Percentiles rank a stretch among this genome's conserved stretches.
Conservation (phyloP, 1,139 yeast species). For the Wickerhamiella pararugosa region DNA sequence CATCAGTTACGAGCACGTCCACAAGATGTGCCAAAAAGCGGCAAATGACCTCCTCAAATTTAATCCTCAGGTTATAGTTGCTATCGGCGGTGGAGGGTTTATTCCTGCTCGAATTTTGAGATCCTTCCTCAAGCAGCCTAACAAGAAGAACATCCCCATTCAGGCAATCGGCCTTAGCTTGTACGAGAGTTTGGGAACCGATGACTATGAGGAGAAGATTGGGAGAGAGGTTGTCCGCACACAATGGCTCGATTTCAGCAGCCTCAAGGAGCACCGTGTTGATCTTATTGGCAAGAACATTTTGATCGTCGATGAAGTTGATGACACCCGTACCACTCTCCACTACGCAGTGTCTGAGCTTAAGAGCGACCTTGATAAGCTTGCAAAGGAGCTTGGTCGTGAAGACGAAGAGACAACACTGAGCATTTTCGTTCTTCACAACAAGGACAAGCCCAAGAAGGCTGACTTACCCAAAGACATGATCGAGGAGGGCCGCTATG, state of each 20-base stretch:
- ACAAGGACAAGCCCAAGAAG: conserved; percentile 76
- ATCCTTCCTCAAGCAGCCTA: conserved; percentile 74
- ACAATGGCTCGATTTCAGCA: conserved; percentile 82
- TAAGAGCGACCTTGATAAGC: conserved; percentile 60
- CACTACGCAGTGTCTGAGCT: conserved; percentile 84
- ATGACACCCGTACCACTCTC: conserved; percentile 87
- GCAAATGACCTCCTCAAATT: conserved; percentile 49
- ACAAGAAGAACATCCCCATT: conserved; percentile 69
- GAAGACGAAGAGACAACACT: conserved; percentile 50
- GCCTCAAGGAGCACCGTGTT: conserved; percentile 40
- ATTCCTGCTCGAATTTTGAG: conserved; percentile 92
- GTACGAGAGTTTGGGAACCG: conserved; percentile 65
- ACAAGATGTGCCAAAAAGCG: conserved; percentile 78
- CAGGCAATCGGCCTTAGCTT: conserved; percentile 87
- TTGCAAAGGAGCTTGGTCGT: conserved; percentile 37
- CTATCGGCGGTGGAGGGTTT: conserved; percentile 89
- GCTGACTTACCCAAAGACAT: conserved; percentile 59
- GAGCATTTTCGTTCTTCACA: conserved; percentile 84
- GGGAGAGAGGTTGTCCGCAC: conserved; percentile 86
- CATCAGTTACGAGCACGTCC: conserved; percentile 84
- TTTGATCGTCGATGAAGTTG: conserved; percentile 84
- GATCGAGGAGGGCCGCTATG: conserved; percentile 53
- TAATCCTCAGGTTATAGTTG: conserved; percentile 78
- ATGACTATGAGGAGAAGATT: conserved; percentile 42
- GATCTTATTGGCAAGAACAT: conserved; percentile 69